These are phyloP conservation scores for Simplicillium sp. DNA, from an alignment of 2,329 filamentous ascomycete species.

Conservation along the genomic window DNA sequence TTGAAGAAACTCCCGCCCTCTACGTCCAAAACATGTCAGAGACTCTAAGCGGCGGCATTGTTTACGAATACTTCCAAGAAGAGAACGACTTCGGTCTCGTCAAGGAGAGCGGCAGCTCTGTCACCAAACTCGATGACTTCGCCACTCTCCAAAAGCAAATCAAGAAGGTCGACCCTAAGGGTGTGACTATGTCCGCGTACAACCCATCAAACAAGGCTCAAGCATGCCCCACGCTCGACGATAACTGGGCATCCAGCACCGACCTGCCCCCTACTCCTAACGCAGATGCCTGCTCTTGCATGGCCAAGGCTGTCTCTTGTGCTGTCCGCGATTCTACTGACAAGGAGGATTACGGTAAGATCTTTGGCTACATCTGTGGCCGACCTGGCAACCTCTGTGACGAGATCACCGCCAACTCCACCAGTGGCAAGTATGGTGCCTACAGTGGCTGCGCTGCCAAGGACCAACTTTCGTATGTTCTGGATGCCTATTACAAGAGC, in stretches of 20 bases:
- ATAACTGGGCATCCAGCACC: constrained; percentile 54
- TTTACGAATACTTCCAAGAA: constrained; percentile 98
- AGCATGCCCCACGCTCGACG: constrained; percentile 58
- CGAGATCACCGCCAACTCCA: constrained; percentile 4
- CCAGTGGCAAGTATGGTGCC: constrained; percentile 57
- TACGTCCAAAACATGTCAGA: constrained; percentile 72
- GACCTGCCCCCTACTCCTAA: constrained; percentile 78
- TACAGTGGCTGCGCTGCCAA: constrained; percentile 67
- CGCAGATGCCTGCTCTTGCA: constrained; percentile 72
- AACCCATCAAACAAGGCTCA: constrained; percentile 60
- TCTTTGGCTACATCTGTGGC: constrained; percentile 8
- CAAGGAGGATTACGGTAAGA: constrained; percentile 45
- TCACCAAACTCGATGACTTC: constrained; percentile 66
- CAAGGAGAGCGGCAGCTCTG: constrained; percentile 45
- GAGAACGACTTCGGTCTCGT: constrained; percentile 78
- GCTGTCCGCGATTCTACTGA: constrained; percentile 46
- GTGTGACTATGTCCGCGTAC: constrained; percentile 60
- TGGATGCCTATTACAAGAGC: constrained; percentile 37
- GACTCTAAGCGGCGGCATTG: constrained; percentile 91
- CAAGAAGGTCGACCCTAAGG: constrained; percentile 54
- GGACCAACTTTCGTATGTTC: constrained; percentile 57
- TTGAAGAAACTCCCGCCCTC: constrained; percentile 75
- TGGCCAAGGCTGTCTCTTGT: constrained; percentile 67
- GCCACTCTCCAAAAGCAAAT: constrained; percentile 62
- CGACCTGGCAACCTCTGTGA: constrained; percentile 1